These are phyloP conservation scores for Penicillium sp. DNA, from an alignment of 2,329 filamentous ascomycete species.

Conservation along the genomic window DNA sequence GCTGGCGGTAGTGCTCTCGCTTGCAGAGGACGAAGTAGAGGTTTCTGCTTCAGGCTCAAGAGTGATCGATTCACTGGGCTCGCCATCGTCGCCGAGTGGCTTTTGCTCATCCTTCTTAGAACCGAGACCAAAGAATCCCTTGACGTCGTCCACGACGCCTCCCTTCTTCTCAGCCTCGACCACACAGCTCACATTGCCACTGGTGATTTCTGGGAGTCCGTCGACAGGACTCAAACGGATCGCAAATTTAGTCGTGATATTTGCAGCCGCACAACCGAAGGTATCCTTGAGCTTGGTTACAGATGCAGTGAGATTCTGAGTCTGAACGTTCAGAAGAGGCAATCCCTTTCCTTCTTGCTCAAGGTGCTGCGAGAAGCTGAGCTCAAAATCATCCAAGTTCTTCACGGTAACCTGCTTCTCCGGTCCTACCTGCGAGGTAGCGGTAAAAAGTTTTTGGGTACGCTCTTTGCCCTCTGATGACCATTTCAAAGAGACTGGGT, in stretches of 20 bases:
- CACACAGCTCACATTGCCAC: slow-evolving; percentile 78
- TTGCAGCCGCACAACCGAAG: slow-evolving; percentile 67
- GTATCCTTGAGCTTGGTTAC: slow-evolving; percentile 72
- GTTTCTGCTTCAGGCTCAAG: slow-evolving; percentile 45
- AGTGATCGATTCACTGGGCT: slow-evolving; percentile 45
- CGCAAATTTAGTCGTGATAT: slow-evolving; percentile 73
- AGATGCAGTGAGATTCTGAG: slow-evolving; percentile 78
- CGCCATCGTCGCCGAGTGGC: slow-evolving; percentile 57
- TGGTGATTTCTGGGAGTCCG: slow-evolving; percentile 72
- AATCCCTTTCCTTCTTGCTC: slow-evolving; percentile 47
- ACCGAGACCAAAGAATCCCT: slow-evolving; percentile 92
- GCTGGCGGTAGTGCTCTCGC: slow-evolving; percentile 46
- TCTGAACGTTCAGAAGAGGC: slow-evolving; percentile 61
- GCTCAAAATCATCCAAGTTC: slow-evolving; percentile 72
- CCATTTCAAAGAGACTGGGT: slow-evolving; percentile 71
- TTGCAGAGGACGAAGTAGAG: slow-evolving; percentile 39
- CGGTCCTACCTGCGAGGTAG: slow-evolving; percentile 66
- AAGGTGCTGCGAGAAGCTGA: slow-evolving; percentile 69
- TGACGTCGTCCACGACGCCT: slow-evolving; percentile 86
- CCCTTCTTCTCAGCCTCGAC: slow-evolving; percentile 69
- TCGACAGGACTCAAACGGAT: slow-evolving; percentile 66
- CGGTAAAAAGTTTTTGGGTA: slow-evolving; percentile 76
- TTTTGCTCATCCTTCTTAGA: slow-evolving; percentile 81
- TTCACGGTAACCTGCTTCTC: slow-evolving; percentile 81
- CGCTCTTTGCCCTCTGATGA: slow-evolving; percentile 63